Conservation (phyloP, 2,329 filamentous ascomycete genomes). For the Tolypocladium amazonense region DNA sequence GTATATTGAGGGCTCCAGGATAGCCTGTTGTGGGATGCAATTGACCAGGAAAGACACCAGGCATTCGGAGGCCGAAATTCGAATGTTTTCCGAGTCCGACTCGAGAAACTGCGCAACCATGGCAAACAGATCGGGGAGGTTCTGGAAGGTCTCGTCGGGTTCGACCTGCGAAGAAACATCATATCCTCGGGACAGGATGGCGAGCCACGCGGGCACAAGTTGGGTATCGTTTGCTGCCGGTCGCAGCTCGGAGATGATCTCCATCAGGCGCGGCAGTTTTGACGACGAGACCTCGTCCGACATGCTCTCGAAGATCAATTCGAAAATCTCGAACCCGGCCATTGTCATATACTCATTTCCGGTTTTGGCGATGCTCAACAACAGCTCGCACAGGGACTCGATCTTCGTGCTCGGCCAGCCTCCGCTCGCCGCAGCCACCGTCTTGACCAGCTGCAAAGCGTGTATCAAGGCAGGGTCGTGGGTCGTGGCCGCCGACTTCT, state of each 20-base stretch:
- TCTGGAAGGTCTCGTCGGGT: slow-evolving; percentile 84
- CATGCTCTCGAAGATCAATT: slow-evolving; percentile 92
- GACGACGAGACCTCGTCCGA: slow-evolving; percentile 75
- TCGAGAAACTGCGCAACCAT: slow-evolving; percentile 74
- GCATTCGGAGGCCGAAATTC: slow-evolving; percentile 89
- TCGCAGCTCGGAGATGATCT: slow-evolving; percentile 84
- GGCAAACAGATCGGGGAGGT: slow-evolving; percentile 74
- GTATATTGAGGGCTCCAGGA: slow-evolving; percentile 81
- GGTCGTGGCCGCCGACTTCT: slow-evolving; percentile 48
- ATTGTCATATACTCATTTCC: slow-evolving; percentile 95
- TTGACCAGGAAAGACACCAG: slow-evolving; percentile 87
- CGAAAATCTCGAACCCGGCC: slow-evolving; percentile 93
- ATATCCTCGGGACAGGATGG: slow-evolving; percentile 87
- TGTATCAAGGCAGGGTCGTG: slow-evolving; percentile 84
- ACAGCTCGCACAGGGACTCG: slow-evolving; percentile 77
- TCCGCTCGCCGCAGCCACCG: slow-evolving; percentile 73
- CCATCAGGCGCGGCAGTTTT: slow-evolving; percentile 80
- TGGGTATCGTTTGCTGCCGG: slow-evolving; percentile 91
- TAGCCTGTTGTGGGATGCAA: slow-evolving; percentile 72
- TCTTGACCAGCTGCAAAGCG: slow-evolving; percentile 83
- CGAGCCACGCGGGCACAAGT: slow-evolving; percentile 91
- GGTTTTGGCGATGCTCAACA: slow-evolving; percentile 79
- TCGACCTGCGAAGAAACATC: slow-evolving; percentile 85
- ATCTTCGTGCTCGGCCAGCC: slow-evolving; percentile 97
- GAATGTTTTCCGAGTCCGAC: slow-evolving; percentile 84